phyloP scores from a whole-genome alignment of 768 basidiomycete species.

The Suillus fuscotomentosus region DNA sequence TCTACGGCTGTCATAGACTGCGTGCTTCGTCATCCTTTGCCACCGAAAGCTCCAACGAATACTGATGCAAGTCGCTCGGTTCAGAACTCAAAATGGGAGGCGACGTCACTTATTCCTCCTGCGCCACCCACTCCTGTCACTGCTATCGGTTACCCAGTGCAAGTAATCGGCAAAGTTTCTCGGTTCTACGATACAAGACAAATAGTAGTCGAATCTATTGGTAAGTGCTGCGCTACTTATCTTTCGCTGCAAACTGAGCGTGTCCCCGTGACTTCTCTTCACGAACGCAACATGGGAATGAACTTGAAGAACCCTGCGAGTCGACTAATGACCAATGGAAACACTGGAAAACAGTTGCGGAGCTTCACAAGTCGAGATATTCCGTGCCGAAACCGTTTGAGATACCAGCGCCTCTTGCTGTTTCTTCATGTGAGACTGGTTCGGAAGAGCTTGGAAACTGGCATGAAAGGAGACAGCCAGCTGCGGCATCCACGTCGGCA shows the following conservation, averaged over 20 bases:
- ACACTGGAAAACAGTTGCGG: conserved; percentile 53
- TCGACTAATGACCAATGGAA: conserved; percentile 58
- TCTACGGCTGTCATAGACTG: conserved; percentile 76
- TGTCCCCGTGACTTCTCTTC: neutral
- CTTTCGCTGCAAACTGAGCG: neutral
- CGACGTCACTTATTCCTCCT: neutral
- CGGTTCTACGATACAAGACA: conserved; percentile 42
- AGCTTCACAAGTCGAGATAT: conserved; percentile 55
- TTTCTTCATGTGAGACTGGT: neutral
- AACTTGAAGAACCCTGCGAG: conserved; percentile 40
- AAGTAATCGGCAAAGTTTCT: conserved; percentile 45
- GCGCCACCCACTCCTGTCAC: conserved; percentile 36
- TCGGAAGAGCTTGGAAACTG: conserved; percentile 19
- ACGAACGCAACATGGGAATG: neutral
- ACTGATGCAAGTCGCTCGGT: conserved; percentile 8
- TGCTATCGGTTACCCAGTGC: conserved; percentile 45
- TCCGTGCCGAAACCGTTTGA: conserved; percentile 46
- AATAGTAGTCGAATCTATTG: conserved; percentile 47
- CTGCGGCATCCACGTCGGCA: conserved; percentile 10
- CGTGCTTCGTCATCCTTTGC: conserved; percentile 38
- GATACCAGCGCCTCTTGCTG: conserved; percentile 34
- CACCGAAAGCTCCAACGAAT: conserved; percentile 13
- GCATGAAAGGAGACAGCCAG: conserved; percentile 4
- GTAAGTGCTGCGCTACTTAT: conserved; percentile 33
- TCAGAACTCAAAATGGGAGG: conserved; percentile 2